Conservation (phyloP, 2,329 filamentous ascomycete genomes). For the Talaromyces funiculosus region DNA sequence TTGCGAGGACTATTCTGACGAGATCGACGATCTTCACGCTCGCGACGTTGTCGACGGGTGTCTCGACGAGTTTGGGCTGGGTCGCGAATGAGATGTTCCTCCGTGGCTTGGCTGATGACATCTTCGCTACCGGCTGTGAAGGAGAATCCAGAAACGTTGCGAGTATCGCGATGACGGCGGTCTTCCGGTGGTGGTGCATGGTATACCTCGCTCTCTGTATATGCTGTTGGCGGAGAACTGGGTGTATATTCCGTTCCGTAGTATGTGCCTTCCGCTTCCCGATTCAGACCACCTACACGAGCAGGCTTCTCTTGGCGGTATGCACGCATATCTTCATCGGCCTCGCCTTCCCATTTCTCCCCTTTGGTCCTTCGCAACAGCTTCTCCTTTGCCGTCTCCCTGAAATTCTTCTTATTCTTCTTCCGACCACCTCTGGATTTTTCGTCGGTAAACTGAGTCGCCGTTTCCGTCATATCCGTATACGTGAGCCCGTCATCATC, state of each 20-base stretch:
- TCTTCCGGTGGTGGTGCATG: conserved; percentile 15
- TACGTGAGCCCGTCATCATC: conserved; percentile 59
- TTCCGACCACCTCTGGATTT: conserved; percentile 18
- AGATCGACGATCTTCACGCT: conserved; percentile 12
- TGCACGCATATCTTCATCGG: conserved; percentile 64
- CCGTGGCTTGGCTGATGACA: conserved; percentile 31
- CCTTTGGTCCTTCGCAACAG: conserved; percentile 35
- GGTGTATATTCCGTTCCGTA: conserved; percentile 68
- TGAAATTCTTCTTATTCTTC: conserved; percentile 31
- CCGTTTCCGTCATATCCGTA: conserved; percentile 36
- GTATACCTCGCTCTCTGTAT: conserved; percentile 37
- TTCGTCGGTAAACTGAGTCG: conserved; percentile 36
- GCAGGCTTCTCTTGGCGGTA: conserved; percentile 86
- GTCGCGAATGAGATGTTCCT: conserved; percentile 26
- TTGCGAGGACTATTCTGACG: conserved; percentile 25
- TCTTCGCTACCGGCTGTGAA: conserved; percentile 47
- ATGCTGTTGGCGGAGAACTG: conserved; percentile 54
- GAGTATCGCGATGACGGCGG: conserved; percentile 17
- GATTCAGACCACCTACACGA: conserved; percentile 83
- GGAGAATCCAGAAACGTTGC: conserved; percentile 40
- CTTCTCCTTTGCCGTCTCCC: conserved; percentile 33
- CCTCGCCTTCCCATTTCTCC: conserved; percentile 54
- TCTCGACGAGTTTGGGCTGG: conserved; percentile 29
- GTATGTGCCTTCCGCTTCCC: conserved; percentile 72
- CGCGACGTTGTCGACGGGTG: conserved; percentile 12